Evolutionary conservation across 768 basidiomycete species (phyloP).

Genomic region (Phanerochaete carnosa): DNA sequence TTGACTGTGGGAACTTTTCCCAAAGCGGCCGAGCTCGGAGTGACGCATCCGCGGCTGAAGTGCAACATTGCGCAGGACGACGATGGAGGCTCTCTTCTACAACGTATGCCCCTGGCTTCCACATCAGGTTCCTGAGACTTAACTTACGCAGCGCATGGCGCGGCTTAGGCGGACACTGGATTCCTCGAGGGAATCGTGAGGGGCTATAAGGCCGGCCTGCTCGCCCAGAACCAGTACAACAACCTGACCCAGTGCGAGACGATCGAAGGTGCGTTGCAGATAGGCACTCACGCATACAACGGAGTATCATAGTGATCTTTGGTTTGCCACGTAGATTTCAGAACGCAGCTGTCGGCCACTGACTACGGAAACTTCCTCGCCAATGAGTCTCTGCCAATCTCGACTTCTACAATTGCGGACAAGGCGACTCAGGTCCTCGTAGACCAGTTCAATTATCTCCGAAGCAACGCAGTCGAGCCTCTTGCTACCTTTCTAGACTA

Average conservation of each 20-base stretch:
- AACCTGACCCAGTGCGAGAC: slow-evolving; percentile 97
- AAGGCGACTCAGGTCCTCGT: slow-evolving; percentile 94
- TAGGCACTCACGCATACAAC: neutral
- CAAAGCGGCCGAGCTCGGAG: neutral
- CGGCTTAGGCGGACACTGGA: slow-evolving; percentile 59
- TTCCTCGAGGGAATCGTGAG: slow-evolving; percentile 82
- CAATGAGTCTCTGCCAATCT: slow-evolving; percentile 91
- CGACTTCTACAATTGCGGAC: slow-evolving; percentile 94
- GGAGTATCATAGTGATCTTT: neutral
- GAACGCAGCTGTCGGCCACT: slow-evolving; percentile 92
- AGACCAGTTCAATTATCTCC: slow-evolving; percentile 94
- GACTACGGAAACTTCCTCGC: slow-evolving; percentile 99
- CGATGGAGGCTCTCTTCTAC: slow-evolving; percentile 90
- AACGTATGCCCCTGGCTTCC: slow-evolving; percentile 51
- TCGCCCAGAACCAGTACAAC: slow-evolving; percentile 85
- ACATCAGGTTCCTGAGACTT: slow-evolving; percentile 10
- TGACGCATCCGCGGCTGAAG: slow-evolving; percentile 5
- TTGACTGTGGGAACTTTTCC: slow-evolving; percentile 1
- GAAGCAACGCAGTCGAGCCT: slow-evolving; percentile 88
- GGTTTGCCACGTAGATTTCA: slow-evolving; percentile 60
- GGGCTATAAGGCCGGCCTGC: slow-evolving; percentile 91
- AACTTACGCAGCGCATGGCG: slow-evolving; percentile 22
- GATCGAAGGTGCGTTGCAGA: slow-evolving; percentile 71
- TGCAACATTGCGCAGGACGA: slow-evolving; percentile 13
- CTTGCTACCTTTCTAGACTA: slow-evolving; percentile 94